Evolutionary conservation across 1,139 yeast species (phyloP), one percentile per base, ranked within the genome.

Genomic region (Casaregolazyma lundiana): DNA sequence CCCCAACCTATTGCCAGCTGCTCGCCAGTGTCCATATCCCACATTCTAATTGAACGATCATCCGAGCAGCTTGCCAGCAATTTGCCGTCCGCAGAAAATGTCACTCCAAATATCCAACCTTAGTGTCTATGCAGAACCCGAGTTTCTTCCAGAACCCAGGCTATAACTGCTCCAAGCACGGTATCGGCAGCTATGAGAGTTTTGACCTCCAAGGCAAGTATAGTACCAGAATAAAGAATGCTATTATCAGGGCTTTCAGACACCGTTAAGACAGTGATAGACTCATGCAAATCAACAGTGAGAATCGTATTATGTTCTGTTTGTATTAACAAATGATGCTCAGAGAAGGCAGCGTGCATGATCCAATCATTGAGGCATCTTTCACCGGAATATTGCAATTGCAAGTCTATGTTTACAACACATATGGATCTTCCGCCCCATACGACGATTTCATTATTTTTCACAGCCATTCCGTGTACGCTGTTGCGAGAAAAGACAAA

Each of bases 1-100:
- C 97, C 97, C 97, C 97, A 92, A 0, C 96, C 97, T 35, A 81
- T 77, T 1, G 92, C 84, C 34, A 85, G 54, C 26, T 81, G 66
- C 6, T 67, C 55, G 0, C 94, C 92, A 2, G 57, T 41, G 5
- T 60, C 57, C 52, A 82, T 68, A 53, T 78, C 79, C 81, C 90
- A 90, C 8, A 92, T 63, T 48, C 83, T 82, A 44, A 92, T 79
- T 0, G 96, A 85, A 52, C 98, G 73, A 61, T 92, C 98, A 63
- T 92, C 97, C 0, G 97, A 90, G 62, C 98, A 92, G 35, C 94
- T 81, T 1, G 83, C 78, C 6, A 87, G 68, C 48, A 69, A 73
- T 42, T 68, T 63, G 2, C 85, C 89, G 46, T 72, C 67, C 0
- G 63, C 54, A 51, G 87, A 85, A 30, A 85, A 71, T 24, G 75